These are phyloP conservation scores for Paraphysoderma sedebokerense DNA, from an alignment of 371 early-diverging fungal genomes.

Conservation along the genomic window DNA sequence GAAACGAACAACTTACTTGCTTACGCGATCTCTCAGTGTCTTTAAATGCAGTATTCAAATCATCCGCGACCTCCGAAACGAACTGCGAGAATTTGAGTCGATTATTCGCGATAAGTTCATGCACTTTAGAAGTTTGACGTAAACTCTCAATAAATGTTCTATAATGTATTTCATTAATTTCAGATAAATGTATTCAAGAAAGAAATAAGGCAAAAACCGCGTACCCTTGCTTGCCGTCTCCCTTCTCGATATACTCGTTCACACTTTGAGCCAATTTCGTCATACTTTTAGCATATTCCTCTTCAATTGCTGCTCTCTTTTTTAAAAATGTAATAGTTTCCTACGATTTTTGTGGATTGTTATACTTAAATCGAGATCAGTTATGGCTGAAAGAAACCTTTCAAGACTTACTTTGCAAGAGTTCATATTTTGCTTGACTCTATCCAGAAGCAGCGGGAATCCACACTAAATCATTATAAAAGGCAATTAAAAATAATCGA, in stretches of 20 bases:
- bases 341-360: constrained; percentile 7
- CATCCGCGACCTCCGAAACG: constrained; percentile 45
- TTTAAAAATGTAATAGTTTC: constrained; percentile 24
- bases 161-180: not conserved
- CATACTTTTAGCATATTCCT: constrained; percentile 31
- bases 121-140: constrained; percentile 36
- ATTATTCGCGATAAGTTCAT: constrained; percentile 55
- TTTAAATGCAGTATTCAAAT: constrained; percentile 42
- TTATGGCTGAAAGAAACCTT: not conserved
- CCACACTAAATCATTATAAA: constrained; percentile 21
- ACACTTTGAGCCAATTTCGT: constrained; percentile 18
- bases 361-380: not conserved
- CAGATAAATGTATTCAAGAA: not conserved
- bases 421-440: constrained; percentile 21
- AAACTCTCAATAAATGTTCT: constrained; percentile 34
- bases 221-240: not conserved
- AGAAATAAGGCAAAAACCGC: not conserved
- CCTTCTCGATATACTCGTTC: constrained; percentile 7
- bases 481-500: no score
- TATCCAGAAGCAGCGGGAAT: constrained; percentile 18
- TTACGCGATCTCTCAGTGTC: constrained; percentile 60
- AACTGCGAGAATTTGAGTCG: constrained; percentile 35
- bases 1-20: constrained; percentile 30
- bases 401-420: constrained; percentile 15
- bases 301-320: constrained; percentile 31